Base-by-base conservation (phyloP, 179 eudicot genomes). In the Actinidia chinensis region DNA sequence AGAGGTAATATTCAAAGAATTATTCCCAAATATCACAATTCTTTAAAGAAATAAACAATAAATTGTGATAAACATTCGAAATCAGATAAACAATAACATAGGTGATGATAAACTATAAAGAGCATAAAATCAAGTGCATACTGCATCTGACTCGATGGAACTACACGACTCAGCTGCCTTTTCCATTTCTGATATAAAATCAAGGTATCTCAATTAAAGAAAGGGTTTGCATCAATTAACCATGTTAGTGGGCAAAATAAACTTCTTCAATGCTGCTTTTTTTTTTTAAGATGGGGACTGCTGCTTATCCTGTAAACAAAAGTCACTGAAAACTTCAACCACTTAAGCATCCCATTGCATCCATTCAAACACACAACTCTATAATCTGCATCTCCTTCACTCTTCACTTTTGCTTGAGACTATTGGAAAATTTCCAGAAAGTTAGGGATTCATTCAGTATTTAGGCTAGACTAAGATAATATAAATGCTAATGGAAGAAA, bases 291-390 rank as follows among this genome's bases (percentile, higher is more conserved):
- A 28, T 28, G 33, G 33, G 2, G 40, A 36, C 40, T 36, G 40
- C 7, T 20, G n/a, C 68, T 36, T 42, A 43, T 43, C 8, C 48
- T 9, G 25, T 67, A 42, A 4, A 22, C 56, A 70, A 48, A 70
- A 70, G 74, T 17, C 58, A 48, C 20, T 25, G 10, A 70, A n/a
- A 70, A 48, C 74, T 50, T 48, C 20, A 48, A 50, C 58, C 58
- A 70, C 74, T 43, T 13, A 56, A 60, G 52, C 15, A 68, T 59
- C 55, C 54, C 42, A 75, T 36, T n/a, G n/a, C 68, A 75, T 13
- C 68, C 51, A 60, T 17, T 18, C 12, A 72, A 36, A 36, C 40
- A 54, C 15, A 52, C 22, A 72, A 17, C 20, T 72, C 23, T 0
- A 18, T 23, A 50, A n/a, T 60, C 52, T 74, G 74, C 8, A 46